Evolutionary conservation across 2,329 filamentous ascomycete genomes (phyloP).

Genomic region (Fusarium palustre): DNA sequence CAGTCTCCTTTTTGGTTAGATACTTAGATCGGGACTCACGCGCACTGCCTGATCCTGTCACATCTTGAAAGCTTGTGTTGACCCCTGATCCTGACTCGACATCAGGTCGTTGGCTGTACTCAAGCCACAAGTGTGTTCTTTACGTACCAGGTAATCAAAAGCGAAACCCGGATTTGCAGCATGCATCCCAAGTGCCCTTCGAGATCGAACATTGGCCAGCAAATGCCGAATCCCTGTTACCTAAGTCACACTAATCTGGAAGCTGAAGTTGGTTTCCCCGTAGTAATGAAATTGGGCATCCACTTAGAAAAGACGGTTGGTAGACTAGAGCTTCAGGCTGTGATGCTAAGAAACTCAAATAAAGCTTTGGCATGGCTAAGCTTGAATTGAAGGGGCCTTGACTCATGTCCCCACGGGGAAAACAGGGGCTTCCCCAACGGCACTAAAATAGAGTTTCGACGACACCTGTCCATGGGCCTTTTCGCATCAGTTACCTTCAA

Average conservation of each 20-base stretch:
- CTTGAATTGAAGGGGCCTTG: neutral
- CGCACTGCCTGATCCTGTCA: neutral
- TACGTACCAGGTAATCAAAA: conserved; percentile 1
- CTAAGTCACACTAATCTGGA: neutral
- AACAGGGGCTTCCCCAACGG: neutral
- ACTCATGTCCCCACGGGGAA: conserved; percentile 2
- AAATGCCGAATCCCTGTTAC: neutral
- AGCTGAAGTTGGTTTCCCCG: neutral
- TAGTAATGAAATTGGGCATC: neutral
- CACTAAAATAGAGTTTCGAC: neutral
- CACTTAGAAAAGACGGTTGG: neutral
- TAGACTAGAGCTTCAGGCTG: neutral
- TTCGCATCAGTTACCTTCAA: neutral
- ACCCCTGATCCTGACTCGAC: neutral
- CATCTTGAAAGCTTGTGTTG: neutral
- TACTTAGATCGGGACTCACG: neutral
- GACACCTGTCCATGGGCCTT: neutral
- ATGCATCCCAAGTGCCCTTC: neutral
- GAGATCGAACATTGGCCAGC: neutral
- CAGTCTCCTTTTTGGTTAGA: conserved; percentile 14
- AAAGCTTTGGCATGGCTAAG: neutral
- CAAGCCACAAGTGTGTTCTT: neutral
- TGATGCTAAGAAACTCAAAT: neutral
- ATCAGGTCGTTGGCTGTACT: neutral
- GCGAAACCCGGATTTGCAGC: neutral